A percentile compares a stretch with the other conserved stretches of the same genome.
phyloP scores from a whole-genome alignment of 2,329 filamentous ascomycete genomes.

The Ophiobolus disseminans region DNA sequence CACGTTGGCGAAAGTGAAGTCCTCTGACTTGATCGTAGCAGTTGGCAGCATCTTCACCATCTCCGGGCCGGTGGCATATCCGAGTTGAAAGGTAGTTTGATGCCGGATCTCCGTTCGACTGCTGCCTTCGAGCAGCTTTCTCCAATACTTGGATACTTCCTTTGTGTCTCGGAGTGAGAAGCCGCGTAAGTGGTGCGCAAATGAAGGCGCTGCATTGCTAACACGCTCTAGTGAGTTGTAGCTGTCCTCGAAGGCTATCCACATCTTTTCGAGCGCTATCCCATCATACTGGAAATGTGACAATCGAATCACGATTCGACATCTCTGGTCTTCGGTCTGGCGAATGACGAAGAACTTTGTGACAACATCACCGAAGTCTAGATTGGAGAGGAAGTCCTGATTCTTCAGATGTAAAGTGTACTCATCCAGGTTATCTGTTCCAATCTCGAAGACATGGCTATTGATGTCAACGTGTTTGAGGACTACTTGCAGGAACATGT shows the following conservation, averaged over 20 bases:
- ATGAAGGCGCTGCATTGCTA: background rate
- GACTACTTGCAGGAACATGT: background rate
- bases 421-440: background rate
- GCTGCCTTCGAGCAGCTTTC: background rate
- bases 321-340: background rate
- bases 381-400: background rate
- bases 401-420: background rate
- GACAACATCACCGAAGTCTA: background rate
- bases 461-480: background rate
- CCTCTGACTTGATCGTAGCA: background rate
- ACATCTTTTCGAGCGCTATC: background rate
- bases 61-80: too few species aligned
- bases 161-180: background rate
- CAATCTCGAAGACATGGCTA: background rate
- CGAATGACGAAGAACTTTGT: background rate
- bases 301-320: background rate
- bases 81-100: too few species aligned
- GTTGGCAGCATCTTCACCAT: background rate
- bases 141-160: background rate
- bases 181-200: background rate
- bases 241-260: background rate
- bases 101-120: background rate
- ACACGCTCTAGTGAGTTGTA: background rate
- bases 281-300: background rate
- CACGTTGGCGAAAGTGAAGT: background rate